These are phyloP conservation scores for Chloromonas sp. DNA, from an alignment of 163 green algal genomes.

Conservation along the genomic window DNA sequence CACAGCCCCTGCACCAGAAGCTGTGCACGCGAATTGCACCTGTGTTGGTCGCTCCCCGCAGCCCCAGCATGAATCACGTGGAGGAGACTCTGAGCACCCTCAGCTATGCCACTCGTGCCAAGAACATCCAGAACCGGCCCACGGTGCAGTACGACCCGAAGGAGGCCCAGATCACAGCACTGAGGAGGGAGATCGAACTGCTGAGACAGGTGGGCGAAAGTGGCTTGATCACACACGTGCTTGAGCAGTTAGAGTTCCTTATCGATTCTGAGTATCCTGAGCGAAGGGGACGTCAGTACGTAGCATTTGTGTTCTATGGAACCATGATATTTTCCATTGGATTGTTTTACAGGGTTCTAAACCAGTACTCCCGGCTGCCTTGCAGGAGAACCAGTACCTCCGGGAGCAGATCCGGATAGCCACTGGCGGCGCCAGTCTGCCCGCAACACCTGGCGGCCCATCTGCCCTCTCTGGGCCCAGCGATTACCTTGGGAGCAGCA, in stretches of 20 bases:
- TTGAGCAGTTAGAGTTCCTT: constrained; percentile 33
- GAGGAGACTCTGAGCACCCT: constrained; percentile 87
- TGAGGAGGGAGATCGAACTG: constrained; percentile 73
- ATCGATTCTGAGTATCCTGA: neutral
- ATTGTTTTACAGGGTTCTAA: neutral
- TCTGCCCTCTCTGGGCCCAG: no score
- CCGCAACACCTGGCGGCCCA: neutral
- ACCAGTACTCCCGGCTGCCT: neutral
- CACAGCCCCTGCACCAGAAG: no score
- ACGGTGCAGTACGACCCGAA: constrained; percentile 63
- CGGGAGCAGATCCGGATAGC: constrained; percentile 44
- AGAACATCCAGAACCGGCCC: constrained; percentile 79
- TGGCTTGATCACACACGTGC: constrained; percentile 38
- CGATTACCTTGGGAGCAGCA: no score
- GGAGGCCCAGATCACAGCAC: constrained; percentile 56
- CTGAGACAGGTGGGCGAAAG: constrained; percentile 55
- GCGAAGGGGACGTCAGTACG: neutral
- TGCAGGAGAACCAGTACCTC: constrained; percentile 60
- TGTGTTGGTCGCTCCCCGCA: neutral
- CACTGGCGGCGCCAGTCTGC: neutral
- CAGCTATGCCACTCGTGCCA: constrained; percentile 74
- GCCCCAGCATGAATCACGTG: constrained; percentile 30
- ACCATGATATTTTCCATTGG: neutral
- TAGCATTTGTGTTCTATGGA: neutral
- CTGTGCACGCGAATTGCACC: no score